A percentile compares a stretch with the other conserved stretches of the same genome.
phyloP scores from a whole-genome alignment of 2,329 filamentous ascomycete genomes.

The Septoria linicola region DNA sequence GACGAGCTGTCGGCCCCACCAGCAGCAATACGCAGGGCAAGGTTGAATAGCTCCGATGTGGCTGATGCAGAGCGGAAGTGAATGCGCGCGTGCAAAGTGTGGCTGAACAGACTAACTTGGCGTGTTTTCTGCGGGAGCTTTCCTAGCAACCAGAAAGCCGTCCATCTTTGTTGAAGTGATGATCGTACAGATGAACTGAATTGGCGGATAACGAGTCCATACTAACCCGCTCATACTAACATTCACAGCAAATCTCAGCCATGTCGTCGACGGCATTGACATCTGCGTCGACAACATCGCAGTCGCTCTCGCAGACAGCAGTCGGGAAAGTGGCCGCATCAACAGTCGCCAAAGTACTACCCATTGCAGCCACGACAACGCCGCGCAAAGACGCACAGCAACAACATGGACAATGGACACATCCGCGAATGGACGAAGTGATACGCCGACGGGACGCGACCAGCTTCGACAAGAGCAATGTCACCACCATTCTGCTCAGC shows the following conservation, averaged over 20 bases:
- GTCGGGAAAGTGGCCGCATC: conserved; percentile 5
- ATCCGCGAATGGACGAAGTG: conserved; percentile 87
- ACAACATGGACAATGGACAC: conserved; percentile 62
- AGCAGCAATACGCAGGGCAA: too few species aligned
- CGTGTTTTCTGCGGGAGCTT: too few species aligned
- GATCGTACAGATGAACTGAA: too few species aligned
- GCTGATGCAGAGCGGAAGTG: too few species aligned
- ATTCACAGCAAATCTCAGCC: neutral
- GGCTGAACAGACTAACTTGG: too few species aligned
- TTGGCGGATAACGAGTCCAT: neutral
- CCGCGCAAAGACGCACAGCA: conserved; percentile 56
- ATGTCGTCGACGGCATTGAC: conserved; percentile 33
- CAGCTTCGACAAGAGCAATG: conserved; percentile 75
- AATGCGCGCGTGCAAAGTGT: too few species aligned
- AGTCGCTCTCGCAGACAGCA: conserved; percentile 18
- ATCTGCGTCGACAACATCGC: conserved; percentile 12
- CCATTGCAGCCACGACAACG: conserved; percentile 3
- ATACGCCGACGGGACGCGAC: conserved; percentile 73
- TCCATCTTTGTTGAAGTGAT: too few species aligned
- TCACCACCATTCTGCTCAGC: conserved; percentile 70
- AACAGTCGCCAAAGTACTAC: conserved; percentile 1
- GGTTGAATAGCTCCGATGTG: too few species aligned
- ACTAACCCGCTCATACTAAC: conserved; percentile 3
- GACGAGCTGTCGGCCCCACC: too few species aligned
- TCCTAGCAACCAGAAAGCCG: too few species aligned